These are phyloP conservation scores for Elaeagnus macrophylla DNA, from an alignment of 306 rosid genomes.

Conservation along the genomic window DNA sequence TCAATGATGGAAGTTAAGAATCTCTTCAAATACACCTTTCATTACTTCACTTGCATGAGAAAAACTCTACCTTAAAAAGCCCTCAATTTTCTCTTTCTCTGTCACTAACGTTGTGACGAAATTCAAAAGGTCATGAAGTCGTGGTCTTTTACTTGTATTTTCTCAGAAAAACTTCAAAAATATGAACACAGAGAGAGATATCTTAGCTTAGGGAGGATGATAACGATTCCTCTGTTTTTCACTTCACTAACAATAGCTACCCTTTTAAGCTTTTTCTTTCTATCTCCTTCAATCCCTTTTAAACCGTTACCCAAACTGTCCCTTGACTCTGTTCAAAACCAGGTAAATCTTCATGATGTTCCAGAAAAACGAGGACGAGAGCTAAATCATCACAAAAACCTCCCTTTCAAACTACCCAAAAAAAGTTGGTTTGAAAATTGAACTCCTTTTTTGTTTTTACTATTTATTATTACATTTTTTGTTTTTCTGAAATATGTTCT, in stretches of 20 bases:
- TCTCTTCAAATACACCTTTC: neutral
- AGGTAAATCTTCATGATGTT: constrained; percentile 5
- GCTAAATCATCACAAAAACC: constrained; percentile 5
- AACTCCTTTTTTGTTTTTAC: neutral
- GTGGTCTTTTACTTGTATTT: constrained; percentile 12
- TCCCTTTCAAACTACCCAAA: constrained; percentile 2
- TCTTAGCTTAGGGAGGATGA: constrained; percentile 18
- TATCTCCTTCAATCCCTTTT: constrained; percentile 40
- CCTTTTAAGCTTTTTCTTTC: constrained; percentile 35
- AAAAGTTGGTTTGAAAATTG: constrained; percentile 26
- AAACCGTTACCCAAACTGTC: constrained; percentile 18
- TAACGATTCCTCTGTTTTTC: constrained; percentile 30
- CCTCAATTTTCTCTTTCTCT: neutral
- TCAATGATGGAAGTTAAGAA: constrained; percentile 7
- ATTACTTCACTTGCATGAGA: constrained; percentile 1
- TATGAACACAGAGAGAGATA: constrained; percentile 34
- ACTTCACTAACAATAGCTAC: constrained; percentile 31
- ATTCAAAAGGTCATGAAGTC: constrained; percentile 24
- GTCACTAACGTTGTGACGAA: neutral
- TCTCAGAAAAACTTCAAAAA: constrained; percentile 23
- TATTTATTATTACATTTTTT: neutral
- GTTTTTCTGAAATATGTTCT: neutral
- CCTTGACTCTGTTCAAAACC: constrained; percentile 20
- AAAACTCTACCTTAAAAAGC: constrained; percentile 5
- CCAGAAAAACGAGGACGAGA: neutral